These are phyloP conservation scores for Pseudogymnoascus sp. DNA, from an alignment of 2,329 filamentous ascomycete species.

Conservation along the genomic window DNA sequence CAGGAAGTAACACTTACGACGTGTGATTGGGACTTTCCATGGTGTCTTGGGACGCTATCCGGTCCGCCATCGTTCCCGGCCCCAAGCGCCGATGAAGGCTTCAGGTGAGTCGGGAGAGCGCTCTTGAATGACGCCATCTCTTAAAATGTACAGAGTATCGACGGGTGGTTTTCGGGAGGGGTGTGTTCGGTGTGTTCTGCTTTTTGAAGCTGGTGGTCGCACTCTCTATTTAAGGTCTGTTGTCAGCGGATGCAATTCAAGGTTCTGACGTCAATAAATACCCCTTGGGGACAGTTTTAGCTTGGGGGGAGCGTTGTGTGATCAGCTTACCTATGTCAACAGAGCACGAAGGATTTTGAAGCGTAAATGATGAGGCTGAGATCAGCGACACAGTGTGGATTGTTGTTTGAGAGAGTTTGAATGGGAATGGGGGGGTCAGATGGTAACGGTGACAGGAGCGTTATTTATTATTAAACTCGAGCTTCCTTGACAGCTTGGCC, in stretches of 20 bases:
- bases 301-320: neutral
- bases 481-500: conserved; percentile 7
- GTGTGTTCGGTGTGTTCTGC: conserved; percentile 8
- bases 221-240: neutral
- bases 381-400: neutral
- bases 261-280: conserved; percentile 5
- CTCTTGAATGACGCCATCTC: conserved; percentile 64
- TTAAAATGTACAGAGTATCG: neutral
- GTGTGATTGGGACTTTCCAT: conserved; percentile 79
- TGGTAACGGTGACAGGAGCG: neutral
- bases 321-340: conserved; percentile 8
- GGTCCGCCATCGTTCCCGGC: conserved; percentile 30
- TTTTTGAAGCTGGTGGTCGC: neutral
- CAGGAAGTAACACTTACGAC: conserved; percentile 54
- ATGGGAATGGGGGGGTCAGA: conserved; percentile 1
- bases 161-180: conserved; percentile 13
- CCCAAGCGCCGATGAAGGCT: conserved; percentile 42
- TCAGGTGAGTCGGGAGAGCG: conserved; percentile 78
- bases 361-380: conserved; percentile 5
- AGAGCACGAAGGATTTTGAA: conserved; percentile 5
- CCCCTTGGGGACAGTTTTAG: neutral
- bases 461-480: conserved; percentile 8
- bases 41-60: conserved; percentile 52
- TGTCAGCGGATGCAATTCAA: conserved; percentile 3
- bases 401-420: neutral